Percentiles rank a stretch among this genome's conserved stretches.
Evolutionary conservation across 495 filamentous ascomycete genomes (phyloP).

Genomic region (Penicillium coprophilum): DNA sequence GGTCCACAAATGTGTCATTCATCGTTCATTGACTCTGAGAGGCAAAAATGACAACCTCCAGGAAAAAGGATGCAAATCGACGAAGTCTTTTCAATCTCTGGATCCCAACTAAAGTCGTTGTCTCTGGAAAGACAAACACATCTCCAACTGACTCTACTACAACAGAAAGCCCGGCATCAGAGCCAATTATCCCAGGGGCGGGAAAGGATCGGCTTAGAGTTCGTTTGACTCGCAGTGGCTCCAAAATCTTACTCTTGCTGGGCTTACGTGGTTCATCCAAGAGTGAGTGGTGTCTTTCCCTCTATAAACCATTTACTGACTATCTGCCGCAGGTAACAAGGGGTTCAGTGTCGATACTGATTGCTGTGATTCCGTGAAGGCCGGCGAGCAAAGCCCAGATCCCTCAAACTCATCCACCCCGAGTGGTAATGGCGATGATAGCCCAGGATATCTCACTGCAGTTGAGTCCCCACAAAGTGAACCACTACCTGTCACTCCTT

Average conservation of each 20-base stretch:
- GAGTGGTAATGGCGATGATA: background rate
- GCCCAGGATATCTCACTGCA: constrained; percentile 2
- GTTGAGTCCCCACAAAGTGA: constrained; percentile 8
- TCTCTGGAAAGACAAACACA: constrained; percentile 12
- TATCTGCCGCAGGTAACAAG: constrained; percentile 18
- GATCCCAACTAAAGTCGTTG: constrained; percentile 21
- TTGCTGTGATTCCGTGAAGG: constrained; percentile 11
- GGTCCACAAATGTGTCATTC: background rate
- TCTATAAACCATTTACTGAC: background rate
- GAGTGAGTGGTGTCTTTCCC: constrained; percentile 8
- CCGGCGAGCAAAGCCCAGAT: background rate
- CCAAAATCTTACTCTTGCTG: constrained; percentile 27
- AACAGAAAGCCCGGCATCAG: constrained; percentile 31
- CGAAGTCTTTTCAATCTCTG: constrained; percentile 27
- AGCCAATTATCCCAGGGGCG: constrained; percentile 11
- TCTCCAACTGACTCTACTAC: constrained; percentile 24
- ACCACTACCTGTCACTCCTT: constrained; percentile 9
- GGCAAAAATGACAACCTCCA: constrained; percentile 23
- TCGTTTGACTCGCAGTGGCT: constrained; percentile 27
- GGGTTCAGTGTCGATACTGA: constrained; percentile 13
- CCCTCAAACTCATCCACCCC: background rate
- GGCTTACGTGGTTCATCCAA: constrained; percentile 23
- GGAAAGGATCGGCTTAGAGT: constrained; percentile 17
- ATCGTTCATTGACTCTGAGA: constrained; percentile 11
- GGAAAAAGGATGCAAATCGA: constrained; percentile 18